These are phyloP conservation scores for Leccinum longicurvipes DNA, from an alignment of 768 basidiomycete species.

Conservation along the genomic window DNA sequence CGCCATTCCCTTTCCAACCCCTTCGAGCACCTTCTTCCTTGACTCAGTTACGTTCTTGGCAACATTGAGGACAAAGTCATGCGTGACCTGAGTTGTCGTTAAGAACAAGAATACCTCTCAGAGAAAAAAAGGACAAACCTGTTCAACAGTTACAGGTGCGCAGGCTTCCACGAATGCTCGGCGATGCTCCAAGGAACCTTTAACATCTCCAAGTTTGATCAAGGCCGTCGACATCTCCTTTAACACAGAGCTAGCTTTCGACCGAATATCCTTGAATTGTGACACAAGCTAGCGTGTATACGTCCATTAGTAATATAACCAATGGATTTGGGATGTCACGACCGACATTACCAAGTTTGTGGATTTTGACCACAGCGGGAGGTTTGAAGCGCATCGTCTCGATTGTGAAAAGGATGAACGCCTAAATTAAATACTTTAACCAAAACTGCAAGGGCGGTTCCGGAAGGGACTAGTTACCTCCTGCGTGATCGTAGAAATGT, in stretches of 20 bases:
- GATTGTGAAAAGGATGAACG: slow-evolving; percentile 66
- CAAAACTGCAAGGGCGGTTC: neutral
- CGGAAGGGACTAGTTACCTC: slow-evolving; percentile 45
- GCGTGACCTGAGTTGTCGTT: slow-evolving; percentile 47
- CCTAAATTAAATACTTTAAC: slow-evolving; percentile 39
- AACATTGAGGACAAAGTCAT: slow-evolving; percentile 58
- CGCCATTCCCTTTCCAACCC: slow-evolving; percentile 66
- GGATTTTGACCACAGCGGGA: slow-evolving; percentile 61
- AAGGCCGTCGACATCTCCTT: slow-evolving; percentile 57
- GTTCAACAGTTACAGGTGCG: slow-evolving; percentile 34
- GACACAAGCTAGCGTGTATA: slow-evolving; percentile 52
- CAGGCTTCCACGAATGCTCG: slow-evolving; percentile 52
- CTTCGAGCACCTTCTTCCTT: slow-evolving; percentile 68
- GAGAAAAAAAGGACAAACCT: slow-evolving; percentile 28
- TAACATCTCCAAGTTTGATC: slow-evolving; percentile 46
- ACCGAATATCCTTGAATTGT: slow-evolving; percentile 60
- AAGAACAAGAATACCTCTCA: neutral
- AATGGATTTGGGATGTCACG: neutral
- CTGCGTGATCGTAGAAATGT: slow-evolving; percentile 69
- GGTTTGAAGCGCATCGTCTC: slow-evolving; percentile 74
- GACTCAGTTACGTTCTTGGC: slow-evolving; percentile 68
- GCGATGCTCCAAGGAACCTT: slow-evolving; percentile 51
- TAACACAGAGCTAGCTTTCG: slow-evolving; percentile 48
- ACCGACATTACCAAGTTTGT: slow-evolving; percentile 71
- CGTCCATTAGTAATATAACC: neutral